These are phyloP conservation scores for Gentiana dahurica DNA, from an alignment of 257 asterid species.

Conservation along the genomic window DNA sequence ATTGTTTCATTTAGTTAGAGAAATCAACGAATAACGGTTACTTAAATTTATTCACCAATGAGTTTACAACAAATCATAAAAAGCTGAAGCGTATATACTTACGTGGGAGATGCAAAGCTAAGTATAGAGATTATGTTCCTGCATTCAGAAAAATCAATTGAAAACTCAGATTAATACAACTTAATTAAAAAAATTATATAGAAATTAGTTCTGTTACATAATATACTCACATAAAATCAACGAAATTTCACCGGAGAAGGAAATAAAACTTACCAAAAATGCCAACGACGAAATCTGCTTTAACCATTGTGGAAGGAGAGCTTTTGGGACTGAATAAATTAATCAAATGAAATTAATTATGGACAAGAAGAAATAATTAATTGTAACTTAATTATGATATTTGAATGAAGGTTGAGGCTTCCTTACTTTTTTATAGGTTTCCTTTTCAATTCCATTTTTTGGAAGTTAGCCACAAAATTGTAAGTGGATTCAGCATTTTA, in stretches of 20 bases:
- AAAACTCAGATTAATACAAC: background rate
- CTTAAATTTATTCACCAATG: no score
- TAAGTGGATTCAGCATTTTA: background rate
- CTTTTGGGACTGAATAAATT: background rate
- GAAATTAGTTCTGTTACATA: no score
- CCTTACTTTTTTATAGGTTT: background rate
- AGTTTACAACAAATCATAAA: no score
- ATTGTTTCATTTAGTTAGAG: no score
- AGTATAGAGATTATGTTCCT: conserved; percentile 17
- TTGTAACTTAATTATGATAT: background rate
- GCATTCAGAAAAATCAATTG: background rate
- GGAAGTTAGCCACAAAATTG: background rate
- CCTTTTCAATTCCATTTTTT: background rate
- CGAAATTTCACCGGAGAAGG: background rate
- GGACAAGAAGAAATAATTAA: background rate
- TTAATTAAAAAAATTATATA: background rate
- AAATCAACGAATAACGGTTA: no score
- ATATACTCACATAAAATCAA: no score
- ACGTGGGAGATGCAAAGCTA: conserved; percentile 19
- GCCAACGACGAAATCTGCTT: conserved; percentile 10
- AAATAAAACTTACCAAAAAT: background rate
- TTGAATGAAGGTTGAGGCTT: background rate
- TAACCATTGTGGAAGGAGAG: conserved; percentile 6
- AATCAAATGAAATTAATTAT: background rate
- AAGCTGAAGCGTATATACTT: background rate